A percentile compares a stretch with the other conserved stretches of the same genome.
Evolutionary conservation across 2,329 filamentous ascomycete genomes (phyloP).

Genomic region (Exophiala calicioides): DNA sequence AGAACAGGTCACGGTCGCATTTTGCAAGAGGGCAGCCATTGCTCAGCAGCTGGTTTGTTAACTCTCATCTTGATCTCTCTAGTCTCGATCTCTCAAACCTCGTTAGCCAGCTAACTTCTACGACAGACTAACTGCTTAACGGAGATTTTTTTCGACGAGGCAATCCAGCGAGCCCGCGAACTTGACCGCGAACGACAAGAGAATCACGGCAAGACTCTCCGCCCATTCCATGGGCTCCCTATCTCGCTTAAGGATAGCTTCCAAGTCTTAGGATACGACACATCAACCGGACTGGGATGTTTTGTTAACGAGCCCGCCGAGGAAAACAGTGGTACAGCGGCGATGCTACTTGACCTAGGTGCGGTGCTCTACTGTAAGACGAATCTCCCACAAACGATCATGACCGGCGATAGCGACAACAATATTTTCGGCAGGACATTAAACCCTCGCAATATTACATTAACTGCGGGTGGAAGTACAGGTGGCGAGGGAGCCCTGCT

Average conservation of each 20-base stretch:
- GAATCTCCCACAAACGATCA: slow-evolving; percentile 52
- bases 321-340: slow-evolving; percentile 29
- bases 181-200: slow-evolving; percentile 51
- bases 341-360: slow-evolving; percentile 39
- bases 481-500: slow-evolving; percentile 65
- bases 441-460: slow-evolving; percentile 62
- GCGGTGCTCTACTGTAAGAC: slow-evolving; percentile 56
- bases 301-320: slow-evolving; percentile 28
- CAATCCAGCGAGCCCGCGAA: slow-evolving; percentile 57
- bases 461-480: slow-evolving; percentile 64
- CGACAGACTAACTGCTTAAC: slow-evolving; percentile 24
- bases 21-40: slow-evolving; percentile 44
- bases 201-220: slow-evolving; percentile 46
- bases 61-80: slow-evolving; percentile 37
- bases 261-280: slow-evolving; percentile 34
- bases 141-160: slow-evolving; percentile 52
- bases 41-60: slow-evolving; percentile 52
- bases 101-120: background rate
- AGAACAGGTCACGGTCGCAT: slow-evolving; percentile 42
- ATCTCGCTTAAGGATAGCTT: slow-evolving; percentile 31
- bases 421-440: slow-evolving; percentile 60
- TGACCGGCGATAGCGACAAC: slow-evolving; percentile 55
- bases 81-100: no score
- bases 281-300: slow-evolving; percentile 34
- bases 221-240: slow-evolving; percentile 20